Conservation (phyloP, 2,329 filamentous ascomycete genomes). For the Escovopsis sp. region DNA sequence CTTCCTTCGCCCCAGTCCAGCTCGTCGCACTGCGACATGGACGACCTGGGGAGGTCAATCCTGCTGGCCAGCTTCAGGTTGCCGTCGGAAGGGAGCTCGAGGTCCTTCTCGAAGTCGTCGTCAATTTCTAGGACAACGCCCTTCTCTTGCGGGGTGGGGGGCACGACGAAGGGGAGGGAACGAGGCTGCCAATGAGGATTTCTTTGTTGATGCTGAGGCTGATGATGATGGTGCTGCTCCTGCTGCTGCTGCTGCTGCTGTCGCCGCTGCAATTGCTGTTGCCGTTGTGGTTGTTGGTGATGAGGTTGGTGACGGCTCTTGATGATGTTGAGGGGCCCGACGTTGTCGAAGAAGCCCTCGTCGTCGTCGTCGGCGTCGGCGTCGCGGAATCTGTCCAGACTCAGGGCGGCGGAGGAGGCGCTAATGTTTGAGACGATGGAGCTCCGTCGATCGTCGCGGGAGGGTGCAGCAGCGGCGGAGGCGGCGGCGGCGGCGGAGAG, state of each 20-base stretch:
- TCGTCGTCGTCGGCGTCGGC: conserved; percentile 41
- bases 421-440: conserved; percentile 19
- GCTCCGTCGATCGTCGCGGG: conserved; percentile 9
- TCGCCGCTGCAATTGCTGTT: too few relatives aligned
- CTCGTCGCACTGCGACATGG: conserved; percentile 50
- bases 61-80: conserved; percentile 48
- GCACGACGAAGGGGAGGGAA: conserved; percentile 37
- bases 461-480: conserved; percentile 11
- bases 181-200: too few relatives aligned
- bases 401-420: conserved; percentile 30
- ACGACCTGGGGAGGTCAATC: conserved; percentile 47
- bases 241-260: too few relatives aligned
- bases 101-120: conserved; percentile 57
- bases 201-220: too few relatives aligned
- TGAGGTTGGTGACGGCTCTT: conserved; percentile 43
- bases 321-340: conserved; percentile 54
- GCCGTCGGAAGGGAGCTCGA: conserved; percentile 54
- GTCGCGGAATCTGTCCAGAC: conserved; percentile 50
- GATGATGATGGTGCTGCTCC: too few relatives aligned
- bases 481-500: too few relatives aligned
- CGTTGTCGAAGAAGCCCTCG: conserved; percentile 37
- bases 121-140: conserved; percentile 18
- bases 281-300: too few relatives aligned
- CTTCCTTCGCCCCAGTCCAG: conserved; percentile 92
- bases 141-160: conserved; percentile 35